These are phyloP conservation scores for Lentinula aciculospora DNA, from an alignment of 768 basidiomycete species.

Conservation along the genomic window DNA sequence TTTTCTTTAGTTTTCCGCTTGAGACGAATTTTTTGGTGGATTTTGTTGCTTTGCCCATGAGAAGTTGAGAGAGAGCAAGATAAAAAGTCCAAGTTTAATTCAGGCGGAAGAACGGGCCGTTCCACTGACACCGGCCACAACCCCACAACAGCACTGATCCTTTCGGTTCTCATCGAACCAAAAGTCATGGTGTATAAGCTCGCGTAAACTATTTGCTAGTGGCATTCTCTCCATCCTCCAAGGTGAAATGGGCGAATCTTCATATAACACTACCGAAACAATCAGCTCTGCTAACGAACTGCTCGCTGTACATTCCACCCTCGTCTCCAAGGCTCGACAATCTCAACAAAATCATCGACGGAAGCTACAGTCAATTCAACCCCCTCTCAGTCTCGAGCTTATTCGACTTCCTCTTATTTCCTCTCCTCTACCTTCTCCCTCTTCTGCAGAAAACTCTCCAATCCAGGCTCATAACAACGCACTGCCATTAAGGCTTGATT, in stretches of 20 bases:
- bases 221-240: background rate
- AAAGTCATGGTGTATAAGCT: background rate
- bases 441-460: slow-evolving; percentile 36
- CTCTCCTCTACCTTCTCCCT: slow-evolving; percentile 34
- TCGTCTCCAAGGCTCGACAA: slow-evolving; percentile 50
- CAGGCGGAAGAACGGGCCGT: background rate
- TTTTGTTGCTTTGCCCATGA: slow-evolving; percentile 66
- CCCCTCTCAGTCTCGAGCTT: slow-evolving; percentile 48
- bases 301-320: slow-evolving; percentile 53
- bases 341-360: slow-evolving; percentile 54
- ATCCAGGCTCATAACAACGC: slow-evolving; percentile 40
- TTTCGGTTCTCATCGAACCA: background rate
- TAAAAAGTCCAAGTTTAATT: background rate
- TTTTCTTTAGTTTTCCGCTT: slow-evolving; percentile 83
- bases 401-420: slow-evolving; percentile 54
- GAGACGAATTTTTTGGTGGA: slow-evolving; percentile 84
- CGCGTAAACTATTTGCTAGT: background rate
- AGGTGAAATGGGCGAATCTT: background rate
- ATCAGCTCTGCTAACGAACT: slow-evolving; percentile 59
- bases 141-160: background rate
- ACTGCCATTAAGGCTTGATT: slow-evolving; percentile 34
- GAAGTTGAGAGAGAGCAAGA: background rate
- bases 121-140: background rate
- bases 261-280: slow-evolving; percentile 37
- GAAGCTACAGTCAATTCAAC: slow-evolving; percentile 44